These are phyloP conservation scores for Phytopythium boreale DNA, from an alignment of 352 stramenopile species.

Conservation along the genomic window DNA sequence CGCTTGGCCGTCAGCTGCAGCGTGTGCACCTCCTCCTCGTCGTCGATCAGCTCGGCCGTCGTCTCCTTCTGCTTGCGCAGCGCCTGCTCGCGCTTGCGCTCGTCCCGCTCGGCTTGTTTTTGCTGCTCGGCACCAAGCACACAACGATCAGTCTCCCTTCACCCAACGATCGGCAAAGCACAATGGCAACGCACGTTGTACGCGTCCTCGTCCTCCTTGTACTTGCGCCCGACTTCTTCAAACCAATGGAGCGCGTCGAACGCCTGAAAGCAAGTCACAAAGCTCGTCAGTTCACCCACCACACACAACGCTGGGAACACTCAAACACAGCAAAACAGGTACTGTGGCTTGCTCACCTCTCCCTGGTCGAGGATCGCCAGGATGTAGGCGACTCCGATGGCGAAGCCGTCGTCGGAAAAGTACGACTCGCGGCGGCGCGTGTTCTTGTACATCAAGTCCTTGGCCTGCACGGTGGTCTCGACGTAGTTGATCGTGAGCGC, in stretches of 20 bases:
- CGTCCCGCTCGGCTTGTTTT: constrained; percentile 81
- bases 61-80: constrained; percentile 81
- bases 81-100: constrained; percentile 72
- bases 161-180: background rate
- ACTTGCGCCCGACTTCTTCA: constrained; percentile 85
- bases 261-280: constrained; percentile 25
- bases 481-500: constrained; percentile 90
- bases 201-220: constrained; percentile 75
- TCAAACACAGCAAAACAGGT: constrained; percentile 6
- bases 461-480: constrained; percentile 86
- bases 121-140: constrained; percentile 20
- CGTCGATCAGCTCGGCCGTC: constrained; percentile 79
- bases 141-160: background rate
- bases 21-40: constrained; percentile 85
- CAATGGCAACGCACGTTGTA: constrained; percentile 52
- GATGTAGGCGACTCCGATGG: constrained; percentile 92
- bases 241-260: constrained; percentile 92
- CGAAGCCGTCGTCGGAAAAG: constrained; percentile 95
- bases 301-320: constrained; percentile 5
- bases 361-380: constrained; percentile 89
- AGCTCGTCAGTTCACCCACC: constrained; percentile 1
- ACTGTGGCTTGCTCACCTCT: constrained; percentile 48
- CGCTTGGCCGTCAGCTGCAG: constrained; percentile 86
- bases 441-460: constrained; percentile 96
- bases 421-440: constrained; percentile 92